Conservation (phyloP, 768 basidiomycete genomes). For the Tephrocybe rancida region DNA sequence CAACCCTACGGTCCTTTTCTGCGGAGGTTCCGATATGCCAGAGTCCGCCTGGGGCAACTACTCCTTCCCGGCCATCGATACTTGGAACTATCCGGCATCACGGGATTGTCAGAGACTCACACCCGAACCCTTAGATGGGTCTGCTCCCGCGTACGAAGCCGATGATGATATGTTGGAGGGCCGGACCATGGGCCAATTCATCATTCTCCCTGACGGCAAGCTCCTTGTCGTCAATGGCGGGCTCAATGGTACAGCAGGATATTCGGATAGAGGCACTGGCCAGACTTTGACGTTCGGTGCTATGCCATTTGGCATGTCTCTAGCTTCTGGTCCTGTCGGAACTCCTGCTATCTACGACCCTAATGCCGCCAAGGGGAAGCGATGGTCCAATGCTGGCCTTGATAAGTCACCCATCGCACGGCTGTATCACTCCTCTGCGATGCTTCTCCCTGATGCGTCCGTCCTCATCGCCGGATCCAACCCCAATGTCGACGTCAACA, state of each 20-base stretch:
- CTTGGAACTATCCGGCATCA: constrained; percentile 72
- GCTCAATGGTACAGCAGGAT: constrained; percentile 87
- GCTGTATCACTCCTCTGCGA: constrained; percentile 89
- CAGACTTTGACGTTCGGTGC: constrained; percentile 41
- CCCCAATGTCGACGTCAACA: constrained; percentile 84
- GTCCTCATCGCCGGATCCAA: constrained; percentile 92
- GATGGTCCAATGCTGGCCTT: constrained; percentile 75
- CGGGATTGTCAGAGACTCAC: constrained; percentile 81
- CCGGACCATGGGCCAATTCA: constrained; percentile 92
- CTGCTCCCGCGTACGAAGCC: constrained; percentile 57
- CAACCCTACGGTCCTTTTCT: constrained; percentile 84
- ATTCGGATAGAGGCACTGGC: constrained; percentile 60
- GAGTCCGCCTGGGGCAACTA: constrained; percentile 79
- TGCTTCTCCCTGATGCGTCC: constrained; percentile 87
- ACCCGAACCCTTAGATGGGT: constrained; percentile 78
- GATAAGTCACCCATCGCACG: constrained; percentile 66
- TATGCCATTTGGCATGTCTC: constrained; percentile 73
- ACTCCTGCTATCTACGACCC: constrained; percentile 88
- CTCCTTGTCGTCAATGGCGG: constrained; percentile 86
- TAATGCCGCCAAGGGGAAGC: constrained; percentile 63
- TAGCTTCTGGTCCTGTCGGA: constrained; percentile 80
- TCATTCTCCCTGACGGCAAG: constrained; percentile 77
- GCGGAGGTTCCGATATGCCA: constrained; percentile 84
- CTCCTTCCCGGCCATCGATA: constrained; percentile 69
- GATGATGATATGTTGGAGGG: constrained; percentile 78